Base-by-base conservation (phyloP, 2,329 filamentous ascomycete genomes). In the Volutella citrinella region DNA sequence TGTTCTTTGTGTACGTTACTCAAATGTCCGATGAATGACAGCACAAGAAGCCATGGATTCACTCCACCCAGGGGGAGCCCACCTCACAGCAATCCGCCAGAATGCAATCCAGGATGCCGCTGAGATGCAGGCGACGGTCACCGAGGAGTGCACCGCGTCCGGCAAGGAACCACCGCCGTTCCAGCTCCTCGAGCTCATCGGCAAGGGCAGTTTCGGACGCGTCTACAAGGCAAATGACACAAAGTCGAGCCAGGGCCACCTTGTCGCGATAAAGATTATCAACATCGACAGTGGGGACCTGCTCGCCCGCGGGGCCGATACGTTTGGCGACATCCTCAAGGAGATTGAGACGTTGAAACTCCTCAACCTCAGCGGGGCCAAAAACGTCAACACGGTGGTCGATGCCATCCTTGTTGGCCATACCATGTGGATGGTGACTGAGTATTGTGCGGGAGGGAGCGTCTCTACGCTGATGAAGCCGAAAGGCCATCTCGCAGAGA, bases 391-490 rank as follows among this genome's bases (percentile, higher is more conserved):
- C 56, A 75, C 82, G 48, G 83, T 91, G 31, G 81, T 90, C 48
- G 86, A 90, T 46, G 85, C 85, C 5, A 72, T 90, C 14, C 80
- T 84, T 8, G 79, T 91, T 22, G 84, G 84, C 25, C 81, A 84
- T 48, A 78, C 87, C 40, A 82, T 94, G 66, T 94, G 87, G 87
- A 87, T 93, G 68, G 79, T 93, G 35, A 90, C 84, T 38, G 86
- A 93, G 63, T 89, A 90, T 59, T 90, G 87, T 51, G 85, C 84
- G 6, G 87, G 87, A 42, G 87, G 87, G 30, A 93, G 87, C 57
- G 82, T 94, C 57, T 82, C 76, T 46, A 90, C 74, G 42, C 74
- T 76, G 38, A 82, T 82, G 79, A 78, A 75, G 55, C 79, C 81
- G n/a, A 83, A 77, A 2, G 69, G 72, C 4, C 80, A 80, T 4